A percentile compares a stretch with the other conserved stretches of the same genome.
These are phyloP conservation scores for Xylaria sp. DNA, from an alignment of 2,329 filamentous ascomycete genomes.

Conservation along the genomic window DNA sequence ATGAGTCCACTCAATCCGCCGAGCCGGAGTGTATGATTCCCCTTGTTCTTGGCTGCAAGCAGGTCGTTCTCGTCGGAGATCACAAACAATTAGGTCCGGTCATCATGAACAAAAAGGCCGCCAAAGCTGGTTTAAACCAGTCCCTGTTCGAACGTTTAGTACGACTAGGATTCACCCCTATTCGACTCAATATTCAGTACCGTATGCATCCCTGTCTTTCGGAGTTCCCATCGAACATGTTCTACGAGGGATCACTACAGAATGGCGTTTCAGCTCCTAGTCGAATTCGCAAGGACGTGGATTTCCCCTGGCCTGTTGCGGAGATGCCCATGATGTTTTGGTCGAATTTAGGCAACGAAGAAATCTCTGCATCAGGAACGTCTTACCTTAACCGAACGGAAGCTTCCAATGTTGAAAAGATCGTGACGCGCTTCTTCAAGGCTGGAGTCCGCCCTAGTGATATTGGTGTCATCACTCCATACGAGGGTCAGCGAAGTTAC, in stretches of 20 bases:
- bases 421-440: constrained; percentile 98
- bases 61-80: constrained; percentile 97
- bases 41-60: constrained; percentile 94
- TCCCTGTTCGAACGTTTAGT: constrained; percentile 98
- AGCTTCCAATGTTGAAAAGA: constrained; percentile 96
- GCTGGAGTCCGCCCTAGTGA: constrained; percentile 92
- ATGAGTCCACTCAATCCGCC: constrained; percentile 97
- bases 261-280: constrained; percentile 93
- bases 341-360: constrained; percentile 96
- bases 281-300: constrained; percentile 87
- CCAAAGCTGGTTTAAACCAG: constrained; percentile 95
- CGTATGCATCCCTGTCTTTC: constrained; percentile 99
- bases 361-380: constrained; percentile 96
- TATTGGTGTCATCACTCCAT: constrained; percentile 98
- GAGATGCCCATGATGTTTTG: constrained; percentile 99
- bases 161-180: constrained; percentile 86
- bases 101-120: constrained; percentile 99
- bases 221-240: constrained; percentile 99
- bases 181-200: constrained; percentile 95
- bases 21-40: constrained; percentile 99
- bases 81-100: constrained; percentile 98
- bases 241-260: constrained; percentile 96
- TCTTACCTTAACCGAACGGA: constrained; percentile 98
- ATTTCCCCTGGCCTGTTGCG: constrained; percentile 95
- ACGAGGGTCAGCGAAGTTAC: constrained; percentile 97